Conservation (phyloP, 2,329 filamentous ascomycete species). For the Knufia fluminis region DNA sequence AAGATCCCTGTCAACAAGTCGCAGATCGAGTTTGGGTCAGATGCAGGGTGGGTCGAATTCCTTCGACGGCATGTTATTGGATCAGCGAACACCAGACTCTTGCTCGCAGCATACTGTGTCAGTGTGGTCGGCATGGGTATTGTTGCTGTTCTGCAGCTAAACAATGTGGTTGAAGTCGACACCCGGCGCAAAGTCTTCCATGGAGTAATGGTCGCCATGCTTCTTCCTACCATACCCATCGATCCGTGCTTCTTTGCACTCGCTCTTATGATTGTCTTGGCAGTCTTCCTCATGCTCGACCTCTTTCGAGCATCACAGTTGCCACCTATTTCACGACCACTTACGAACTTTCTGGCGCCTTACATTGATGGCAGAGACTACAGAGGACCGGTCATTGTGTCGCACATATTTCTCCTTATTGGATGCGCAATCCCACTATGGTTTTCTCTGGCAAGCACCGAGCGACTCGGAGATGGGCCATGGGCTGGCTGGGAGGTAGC, state of each 20-base stretch:
- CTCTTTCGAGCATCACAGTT: conserved; percentile 83
- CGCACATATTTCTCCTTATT: conserved; percentile 89
- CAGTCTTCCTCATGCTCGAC: conserved; percentile 80
- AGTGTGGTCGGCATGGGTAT: conserved; percentile 62
- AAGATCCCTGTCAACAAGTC: conserved; percentile 47
- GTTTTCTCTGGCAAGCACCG: conserved; percentile 67
- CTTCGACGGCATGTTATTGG: conserved; percentile 59
- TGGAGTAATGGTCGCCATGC: conserved; percentile 96
- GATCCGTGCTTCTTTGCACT: conserved; percentile 78
- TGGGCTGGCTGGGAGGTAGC: conserved; percentile 67
- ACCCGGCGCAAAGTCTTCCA: conserved; percentile 96
- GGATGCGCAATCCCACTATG: conserved; percentile 92
- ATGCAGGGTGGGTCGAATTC: conserved; percentile 52
- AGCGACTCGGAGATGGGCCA: conserved; percentile 46
- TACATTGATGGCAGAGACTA: conserved; percentile 93
- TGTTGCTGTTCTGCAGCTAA: conserved; percentile 63
- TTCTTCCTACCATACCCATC: conserved; percentile 75
- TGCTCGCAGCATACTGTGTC: conserved; percentile 66
- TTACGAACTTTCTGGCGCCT: conserved; percentile 78
- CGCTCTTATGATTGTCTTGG: conserved; percentile 68
- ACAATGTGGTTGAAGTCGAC: conserved; percentile 77
- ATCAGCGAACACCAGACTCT: conserved; percentile 69
- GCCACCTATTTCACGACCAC: conserved; percentile 74
- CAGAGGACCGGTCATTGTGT: conserved; percentile 86
- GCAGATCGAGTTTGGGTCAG: not conserved